Percentiles rank a stretch among this genome's conserved stretches.
Evolutionary conservation across 176 grass and related monocot species (phyloP).

Genomic region (Ananas comosus): DNA sequence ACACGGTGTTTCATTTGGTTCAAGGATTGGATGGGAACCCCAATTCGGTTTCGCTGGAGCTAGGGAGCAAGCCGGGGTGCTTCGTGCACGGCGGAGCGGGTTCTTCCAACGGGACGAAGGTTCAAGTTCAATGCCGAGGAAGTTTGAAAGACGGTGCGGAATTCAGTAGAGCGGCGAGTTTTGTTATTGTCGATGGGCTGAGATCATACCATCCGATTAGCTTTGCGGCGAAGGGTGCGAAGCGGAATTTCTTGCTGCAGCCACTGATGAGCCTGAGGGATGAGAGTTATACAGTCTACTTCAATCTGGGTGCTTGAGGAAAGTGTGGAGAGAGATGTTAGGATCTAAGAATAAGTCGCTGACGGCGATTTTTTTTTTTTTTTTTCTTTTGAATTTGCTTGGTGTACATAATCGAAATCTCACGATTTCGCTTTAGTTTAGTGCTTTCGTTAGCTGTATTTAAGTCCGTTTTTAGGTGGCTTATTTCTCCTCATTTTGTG

Average conservation of each 20-base stretch:
- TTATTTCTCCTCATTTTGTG: no score
- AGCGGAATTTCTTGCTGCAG: constrained; percentile 67
- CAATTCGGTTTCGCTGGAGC: constrained; percentile 35
- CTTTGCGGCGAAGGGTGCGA: constrained; percentile 49
- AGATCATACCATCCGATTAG: constrained; percentile 64
- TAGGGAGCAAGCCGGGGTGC: constrained; percentile 31
- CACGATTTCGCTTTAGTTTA: no score
- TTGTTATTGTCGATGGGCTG: constrained; percentile 26
- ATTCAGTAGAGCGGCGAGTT: constrained; percentile 60
- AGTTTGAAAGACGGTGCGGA: neutral
- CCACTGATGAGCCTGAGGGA: constrained; percentile 74
- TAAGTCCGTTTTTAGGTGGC: no score
- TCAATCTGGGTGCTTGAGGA: constrained; percentile 54
- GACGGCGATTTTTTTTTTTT: no score
- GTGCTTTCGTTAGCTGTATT: no score
- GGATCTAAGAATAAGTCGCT: no score
- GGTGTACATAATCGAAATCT: no score
- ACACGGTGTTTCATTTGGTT: constrained; percentile 33
- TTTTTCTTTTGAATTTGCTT: no score
- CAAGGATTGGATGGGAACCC: constrained; percentile 39
- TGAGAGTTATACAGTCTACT: constrained; percentile 80
- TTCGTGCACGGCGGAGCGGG: constrained; percentile 27
- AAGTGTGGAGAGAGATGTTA: no score
- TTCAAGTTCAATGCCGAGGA: constrained; percentile 38
- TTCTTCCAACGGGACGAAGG: constrained; percentile 20